Evolutionary conservation across 108 stramenopile genomes (phyloP), one percentile per base, ranked within the genome.

Genomic region (Schizochytrium sp.): DNA sequence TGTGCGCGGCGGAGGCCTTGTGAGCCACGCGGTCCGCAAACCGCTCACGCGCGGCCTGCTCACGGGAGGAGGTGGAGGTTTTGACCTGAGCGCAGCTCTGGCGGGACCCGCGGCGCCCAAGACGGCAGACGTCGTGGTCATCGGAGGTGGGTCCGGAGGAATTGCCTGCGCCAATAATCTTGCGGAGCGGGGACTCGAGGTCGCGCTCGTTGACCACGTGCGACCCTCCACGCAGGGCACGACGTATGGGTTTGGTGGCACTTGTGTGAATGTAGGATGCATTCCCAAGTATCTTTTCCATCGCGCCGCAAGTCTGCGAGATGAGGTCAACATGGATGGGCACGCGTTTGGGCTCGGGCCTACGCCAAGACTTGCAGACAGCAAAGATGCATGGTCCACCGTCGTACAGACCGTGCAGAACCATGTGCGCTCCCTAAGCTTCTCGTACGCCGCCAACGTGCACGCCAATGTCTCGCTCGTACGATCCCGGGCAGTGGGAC

Each of bases 181-280:
- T 19, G 88, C 89, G 51, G 34, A 57, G 58, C 83, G 93, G 51
- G 94, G 93, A 5, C 58, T 89, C 34, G 44, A 47, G 18, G 94
- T 94, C 58, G 92, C 92, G 5, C 72, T 92, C 29, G 57, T 93
- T 53, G 93, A 94, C 58, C 89, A 58, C 87, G 93, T 94, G 23
- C 91, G 91, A 23, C 94, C 93, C 5, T 93, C 92, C 47, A 44
- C 92, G 18, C 93, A 87, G 29, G 92, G 93, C 25, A 89, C 90
- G 91, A 87, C 47, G 47, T 93, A 92, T 91, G 93, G 93, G 14
- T 90, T 94, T 10, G 94, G 94, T 5, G 94, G 94, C 58, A 94
- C 94, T n/a, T 94, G 94, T 88, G 94, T 94, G 2, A 94, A 94
- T 58, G 94, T 94, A 19, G 94, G 94, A 45, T 94, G 94, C 92